A percentile compares a stretch with the other conserved stretches of the same genome.
Evolutionary conservation across 2,329 filamentous ascomycete genomes (phyloP).

Genomic region (Pestalotiopsis sp.): DNA sequence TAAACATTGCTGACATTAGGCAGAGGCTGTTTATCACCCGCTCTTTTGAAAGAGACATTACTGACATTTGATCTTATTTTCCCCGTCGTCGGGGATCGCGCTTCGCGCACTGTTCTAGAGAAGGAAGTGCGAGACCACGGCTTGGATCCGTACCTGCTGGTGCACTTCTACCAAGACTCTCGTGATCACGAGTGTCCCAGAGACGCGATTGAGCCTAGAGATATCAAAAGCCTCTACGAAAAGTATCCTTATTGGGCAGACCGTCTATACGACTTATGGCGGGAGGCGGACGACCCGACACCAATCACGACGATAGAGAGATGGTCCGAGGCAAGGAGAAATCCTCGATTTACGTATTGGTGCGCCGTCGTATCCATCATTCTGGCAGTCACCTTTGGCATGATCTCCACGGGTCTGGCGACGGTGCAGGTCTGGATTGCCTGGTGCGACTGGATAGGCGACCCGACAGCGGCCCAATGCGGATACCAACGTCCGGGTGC

Average conservation of each 20-base stretch:
- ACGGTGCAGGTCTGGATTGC: neutral
- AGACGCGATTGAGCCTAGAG: neutral
- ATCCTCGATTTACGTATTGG: slow-evolving; percentile 13
- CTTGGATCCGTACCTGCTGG: neutral
- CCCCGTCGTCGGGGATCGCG: neutral
- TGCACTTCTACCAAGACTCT: neutral
- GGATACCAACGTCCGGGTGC: neutral
- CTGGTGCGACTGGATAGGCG: neutral
- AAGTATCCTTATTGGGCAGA: slow-evolving; percentile 13
- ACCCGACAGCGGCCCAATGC: neutral
- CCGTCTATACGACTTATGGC: slow-evolving; percentile 9
- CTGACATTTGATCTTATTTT: neutral
- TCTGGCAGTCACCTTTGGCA: neutral
- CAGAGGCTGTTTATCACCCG: neutral
- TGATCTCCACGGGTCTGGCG: neutral
- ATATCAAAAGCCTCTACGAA: slow-evolving; percentile 5
- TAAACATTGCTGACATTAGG: neutral
- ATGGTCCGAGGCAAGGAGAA: slow-evolving; percentile 12
- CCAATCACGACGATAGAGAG: slow-evolving; percentile 10
- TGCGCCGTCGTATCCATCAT: slow-evolving; percentile 4
- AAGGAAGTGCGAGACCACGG: neutral
- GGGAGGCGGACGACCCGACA: slow-evolving; percentile 14
- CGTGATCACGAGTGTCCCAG: neutral
- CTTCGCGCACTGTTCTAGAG: neutral
- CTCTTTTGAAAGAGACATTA: neutral